Evolutionary conservation across 208 protist species (phyloP), one percentile per base, ranked within the genome.

Genomic region (Zelonia costaricensis): DNA sequence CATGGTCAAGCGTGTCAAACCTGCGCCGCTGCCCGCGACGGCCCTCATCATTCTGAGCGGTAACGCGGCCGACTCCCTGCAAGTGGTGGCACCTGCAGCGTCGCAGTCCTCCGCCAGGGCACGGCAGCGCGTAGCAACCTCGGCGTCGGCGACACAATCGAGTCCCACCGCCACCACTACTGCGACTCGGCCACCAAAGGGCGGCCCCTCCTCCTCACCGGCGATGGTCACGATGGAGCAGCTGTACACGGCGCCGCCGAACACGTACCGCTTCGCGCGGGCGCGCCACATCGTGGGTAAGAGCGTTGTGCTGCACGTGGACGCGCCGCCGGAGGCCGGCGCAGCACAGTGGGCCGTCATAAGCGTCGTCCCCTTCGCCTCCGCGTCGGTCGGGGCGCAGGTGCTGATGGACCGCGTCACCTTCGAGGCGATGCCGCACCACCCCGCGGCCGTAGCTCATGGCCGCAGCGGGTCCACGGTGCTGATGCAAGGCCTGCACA

Each of bases 261-360:
- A 52, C 35, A 59, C 49, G 15, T 73, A 66, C 16, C 52, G 58
- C 4, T 73, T 73, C 9, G 49, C 44, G 15, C 51, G 39, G 44
- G 57, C 69, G 35, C 74, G 72, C 1, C 82, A 75, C 35, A 54
- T 91, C 6, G 73, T 88, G 16, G 88, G 88, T 33, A 80, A 74
- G 48, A 80, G 69, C 56, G 70, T 77, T 27, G 53, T 94, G 7
- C 72, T 94, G 27, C 84, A 94, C 60, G 74, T 86, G 9, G 82
- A 91, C 48, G 56, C 67, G 4, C 80, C 82, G 15, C 62, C 73
- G 0, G 48, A 60, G 20, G 39, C 62, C 0, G 13, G 40, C 38
- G 61, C 35, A 31, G 74, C 78, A n/a, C 49, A 40, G 9, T 91
- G 84, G 88, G 47, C 46, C 4, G 64, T 84, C 42, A 16, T 63